Evolutionary conservation across 805 yeast species (phyloP).

Genomic region (Monosporozyma unispora): DNA sequence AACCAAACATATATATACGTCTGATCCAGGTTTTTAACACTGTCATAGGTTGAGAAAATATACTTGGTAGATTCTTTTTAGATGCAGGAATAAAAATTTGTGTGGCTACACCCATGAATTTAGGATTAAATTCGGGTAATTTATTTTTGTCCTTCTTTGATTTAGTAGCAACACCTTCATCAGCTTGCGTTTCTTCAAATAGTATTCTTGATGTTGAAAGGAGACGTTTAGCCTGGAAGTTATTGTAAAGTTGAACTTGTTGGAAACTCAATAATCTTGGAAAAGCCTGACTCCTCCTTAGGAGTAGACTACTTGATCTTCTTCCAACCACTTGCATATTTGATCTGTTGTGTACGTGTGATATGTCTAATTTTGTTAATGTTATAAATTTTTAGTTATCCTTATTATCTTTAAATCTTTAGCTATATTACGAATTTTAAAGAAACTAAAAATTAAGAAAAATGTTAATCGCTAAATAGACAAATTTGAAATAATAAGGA

Average conservation of each 20-base stretch:
- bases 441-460: neutral
- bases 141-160: constrained; percentile 6
- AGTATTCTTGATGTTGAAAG: neutral
- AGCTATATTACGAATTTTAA: neutral
- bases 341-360: neutral
- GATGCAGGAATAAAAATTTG: constrained; percentile 47
- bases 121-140: constrained; percentile 28
- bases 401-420: neutral
- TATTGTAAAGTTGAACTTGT: neutral
- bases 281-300: neutral
- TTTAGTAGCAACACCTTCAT: constrained; percentile 1
- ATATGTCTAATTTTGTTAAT: neutral
- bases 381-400: neutral
- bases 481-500: neutral
- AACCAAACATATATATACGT: constrained; percentile 52
- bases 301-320: neutral
- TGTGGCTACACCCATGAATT: constrained; percentile 34
- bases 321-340: neutral
- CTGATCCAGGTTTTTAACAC: constrained; percentile 44
- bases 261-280: neutral
- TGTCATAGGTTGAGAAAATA: constrained; percentile 34
- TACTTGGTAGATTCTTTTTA: constrained; percentile 36
- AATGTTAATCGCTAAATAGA: neutral
- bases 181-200: neutral
- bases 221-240: neutral